Evolutionary conservation across 2,329 filamentous ascomycete species (phyloP).

Genomic region (Clarireedia hainanense): DNA sequence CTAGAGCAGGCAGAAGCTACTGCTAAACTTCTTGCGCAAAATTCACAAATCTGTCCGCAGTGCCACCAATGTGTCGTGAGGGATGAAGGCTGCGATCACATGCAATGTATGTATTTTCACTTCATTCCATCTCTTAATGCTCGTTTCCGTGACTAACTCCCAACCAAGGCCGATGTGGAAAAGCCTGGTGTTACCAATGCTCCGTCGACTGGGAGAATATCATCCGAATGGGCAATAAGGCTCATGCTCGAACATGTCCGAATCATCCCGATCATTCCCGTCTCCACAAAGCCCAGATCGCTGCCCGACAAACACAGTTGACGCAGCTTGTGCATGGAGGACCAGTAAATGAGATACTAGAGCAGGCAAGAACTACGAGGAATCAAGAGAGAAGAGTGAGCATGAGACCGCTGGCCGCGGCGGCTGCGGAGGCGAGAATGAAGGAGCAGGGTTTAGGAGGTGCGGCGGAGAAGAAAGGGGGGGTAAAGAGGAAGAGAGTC

Average conservation of each 20-base stretch:
- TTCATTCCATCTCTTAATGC: background rate
- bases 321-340: constrained; percentile 16
- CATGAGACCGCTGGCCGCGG: constrained; percentile 12
- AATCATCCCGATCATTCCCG: background rate
- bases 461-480: background rate
- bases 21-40: constrained; percentile 17
- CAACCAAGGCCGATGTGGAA: constrained; percentile 14
- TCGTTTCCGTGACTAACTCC: background rate
- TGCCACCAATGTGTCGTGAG: constrained; percentile 18
- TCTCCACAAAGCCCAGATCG: background rate
- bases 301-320: constrained; percentile 1
- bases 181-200: constrained; percentile 20
- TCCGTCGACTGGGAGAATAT: constrained; percentile 19
- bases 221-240: constrained; percentile 13
- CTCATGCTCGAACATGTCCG: constrained; percentile 11
- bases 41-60: constrained; percentile 16
- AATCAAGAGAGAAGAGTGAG: constrained; percentile 8
- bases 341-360: constrained; percentile 12
- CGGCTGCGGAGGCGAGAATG: background rate
- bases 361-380: constrained; percentile 6
- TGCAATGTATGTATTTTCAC: constrained; percentile 12
- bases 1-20: constrained; percentile 21
- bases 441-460: background rate
- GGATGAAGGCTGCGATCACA: constrained; percentile 20
- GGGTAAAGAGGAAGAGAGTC: background rate